Base-by-base conservation (phyloP, 768 basidiomycete species). In the Leccinum barrowsii region DNA sequence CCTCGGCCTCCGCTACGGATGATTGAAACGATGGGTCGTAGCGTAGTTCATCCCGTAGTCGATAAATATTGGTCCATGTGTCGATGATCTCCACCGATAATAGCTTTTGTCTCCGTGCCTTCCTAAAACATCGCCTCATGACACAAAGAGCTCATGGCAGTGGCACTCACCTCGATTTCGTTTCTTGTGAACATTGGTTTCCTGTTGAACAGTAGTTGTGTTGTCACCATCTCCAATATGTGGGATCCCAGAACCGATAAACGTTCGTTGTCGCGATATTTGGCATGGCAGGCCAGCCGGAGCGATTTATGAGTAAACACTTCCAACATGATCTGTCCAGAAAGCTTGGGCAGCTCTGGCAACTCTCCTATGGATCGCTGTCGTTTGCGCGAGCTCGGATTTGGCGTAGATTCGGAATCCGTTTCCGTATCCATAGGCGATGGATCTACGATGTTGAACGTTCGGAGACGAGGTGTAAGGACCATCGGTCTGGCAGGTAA, bases 221-320 rank as follows among this genome's bases (percentile, higher is more conserved):
- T 81, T 52, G 83, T 73, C 40, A 74, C 76, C 62, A 77, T 71
- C 53, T 79, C 76, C 54, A 87, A 72, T 37, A 78, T 78, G 50
- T 73, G 59, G 57, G 73, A 70, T 32, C 86, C 86, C 42, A 87
- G 75, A 37, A 75, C 71, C 35, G 80, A 72, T 57, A 88, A 70
- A 54, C 85, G 74, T 67, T 84, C 84, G 62, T 84, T 85, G 68
- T 87, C 84, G 61, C 73, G 74, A 66, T 77, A 80, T 76, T 76
- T 60, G 66, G 74, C 62, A 44, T 70, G 71, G 63, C 73, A 61
- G 64, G 71, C 66, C 69, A 73, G 78, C 52, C 82, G 78, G 52
- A 90, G 76, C 19, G 87, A 87, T 64, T 73, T 78, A 67, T 91
- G 89, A 12, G 86, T 89, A 64, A 82, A 89, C 54, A 89, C 84